Conservation (phyloP, 2,329 filamentous ascomycete genomes). For the Thelonectria rubi region DNA sequence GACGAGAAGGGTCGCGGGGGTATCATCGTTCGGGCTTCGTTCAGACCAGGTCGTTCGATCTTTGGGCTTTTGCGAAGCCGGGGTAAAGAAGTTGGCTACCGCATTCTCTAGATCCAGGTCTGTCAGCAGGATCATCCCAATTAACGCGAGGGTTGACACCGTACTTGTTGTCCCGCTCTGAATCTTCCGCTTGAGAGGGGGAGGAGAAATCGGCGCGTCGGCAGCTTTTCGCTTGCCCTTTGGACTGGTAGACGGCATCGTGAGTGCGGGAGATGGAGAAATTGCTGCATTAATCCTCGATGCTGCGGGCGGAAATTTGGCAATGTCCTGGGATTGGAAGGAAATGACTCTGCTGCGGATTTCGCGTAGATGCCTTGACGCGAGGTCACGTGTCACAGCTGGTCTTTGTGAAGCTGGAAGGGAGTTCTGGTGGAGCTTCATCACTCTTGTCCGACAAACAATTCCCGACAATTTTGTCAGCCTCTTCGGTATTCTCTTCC, state of each 20-base stretch:
- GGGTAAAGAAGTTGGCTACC: slow-evolving; percentile 88
- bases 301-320: not conserved
- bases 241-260: slow-evolving; percentile 41
- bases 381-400: slow-evolving; percentile 45
- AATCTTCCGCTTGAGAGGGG: slow-evolving; percentile 61
- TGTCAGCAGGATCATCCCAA: slow-evolving; percentile 25
- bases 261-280: slow-evolving; percentile 11
- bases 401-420: not conserved
- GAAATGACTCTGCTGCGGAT: not conserved
- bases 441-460: not conserved
- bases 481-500: too few species aligned
- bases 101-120: slow-evolving; percentile 62
- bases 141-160: slow-evolving; percentile 22
- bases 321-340: not conserved
- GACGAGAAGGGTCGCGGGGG: slow-evolving; percentile 71
- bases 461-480: not conserved
- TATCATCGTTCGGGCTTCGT: slow-evolving; percentile 62
- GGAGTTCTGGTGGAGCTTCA: slow-evolving; percentile 18
- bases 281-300: slow-evolving; percentile 25
- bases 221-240: slow-evolving; percentile 48
- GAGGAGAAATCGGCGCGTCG: slow-evolving; percentile 61
- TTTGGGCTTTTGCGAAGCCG: slow-evolving; percentile 82
- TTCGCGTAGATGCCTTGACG: slow-evolving; percentile 33
- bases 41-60: slow-evolving; percentile 78
- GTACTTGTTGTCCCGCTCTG: slow-evolving; percentile 63